Conservation (phyloP, 2,329 filamentous ascomycete genomes). For the Ceratocystis smalleyi region DNA sequence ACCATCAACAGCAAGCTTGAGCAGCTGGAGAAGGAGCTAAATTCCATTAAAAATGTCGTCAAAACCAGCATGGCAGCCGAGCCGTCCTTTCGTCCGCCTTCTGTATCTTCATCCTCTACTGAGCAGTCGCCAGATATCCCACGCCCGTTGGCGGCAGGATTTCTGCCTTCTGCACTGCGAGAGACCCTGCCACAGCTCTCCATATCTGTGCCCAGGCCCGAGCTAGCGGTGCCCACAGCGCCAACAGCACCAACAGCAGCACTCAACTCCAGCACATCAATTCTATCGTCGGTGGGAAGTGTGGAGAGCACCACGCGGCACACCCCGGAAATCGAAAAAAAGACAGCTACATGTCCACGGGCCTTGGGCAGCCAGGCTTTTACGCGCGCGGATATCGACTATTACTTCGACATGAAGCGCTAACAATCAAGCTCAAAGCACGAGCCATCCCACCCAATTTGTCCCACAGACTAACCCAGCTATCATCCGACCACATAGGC, state of each 20-base stretch:
- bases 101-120: not conserved
- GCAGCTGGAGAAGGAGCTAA: slow-evolving; percentile 39
- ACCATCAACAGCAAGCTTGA: slow-evolving; percentile 34
- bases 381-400: slow-evolving; percentile 38
- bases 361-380: slow-evolving; percentile 32
- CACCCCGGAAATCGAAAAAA: not conserved
- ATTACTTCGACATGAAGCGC: slow-evolving; percentile 37
- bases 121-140: not conserved
- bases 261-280: too few species aligned
- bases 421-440: not conserved
- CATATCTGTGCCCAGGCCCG: not conserved
- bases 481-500: slow-evolving; percentile 23
- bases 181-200: not conserved
- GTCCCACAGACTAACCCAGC: not conserved
- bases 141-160: not conserved
- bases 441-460: not conserved
- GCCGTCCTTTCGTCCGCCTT: not conserved
- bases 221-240: not conserved
- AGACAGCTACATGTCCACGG: slow-evolving; percentile 2
- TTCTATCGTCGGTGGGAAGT: not conserved
- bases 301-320: not conserved
- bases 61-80: slow-evolving; percentile 19
- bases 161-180: not conserved
- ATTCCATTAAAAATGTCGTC: slow-evolving; percentile 38
- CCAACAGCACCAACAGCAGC: not conserved